These are phyloP conservation scores for Lojkania enalia DNA, from an alignment of 2,329 filamentous ascomycete genomes.

Conservation along the genomic window DNA sequence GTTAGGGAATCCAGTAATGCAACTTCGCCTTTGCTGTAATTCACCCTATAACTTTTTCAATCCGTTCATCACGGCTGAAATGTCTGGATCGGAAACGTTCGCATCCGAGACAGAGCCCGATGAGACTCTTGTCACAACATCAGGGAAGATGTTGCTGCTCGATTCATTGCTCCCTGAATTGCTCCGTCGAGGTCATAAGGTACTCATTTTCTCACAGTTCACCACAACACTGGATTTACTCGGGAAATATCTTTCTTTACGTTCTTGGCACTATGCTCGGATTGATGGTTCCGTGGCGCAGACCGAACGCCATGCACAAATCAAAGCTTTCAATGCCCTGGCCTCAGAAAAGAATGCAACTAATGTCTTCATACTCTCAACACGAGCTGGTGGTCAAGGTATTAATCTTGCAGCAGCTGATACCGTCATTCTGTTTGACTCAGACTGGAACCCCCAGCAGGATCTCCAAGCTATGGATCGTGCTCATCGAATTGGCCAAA, in stretches of 20 bases:
- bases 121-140: constrained; percentile 80
- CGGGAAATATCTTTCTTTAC: constrained; percentile 81
- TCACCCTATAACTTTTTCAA: constrained; percentile 96
- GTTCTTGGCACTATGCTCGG: constrained; percentile 79
- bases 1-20: constrained; percentile 88
- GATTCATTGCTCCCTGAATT: constrained; percentile 81
- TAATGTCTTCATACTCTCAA: constrained; percentile 85
- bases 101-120: constrained; percentile 62
- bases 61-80: constrained; percentile 65
- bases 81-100: constrained; percentile 50
- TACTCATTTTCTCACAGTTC: constrained; percentile 96
- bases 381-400: constrained; percentile 88
- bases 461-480: constrained; percentile 96
- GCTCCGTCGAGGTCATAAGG: constrained; percentile 77
- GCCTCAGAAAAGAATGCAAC: constrained; percentile 27
- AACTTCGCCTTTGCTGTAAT: constrained; percentile 89
- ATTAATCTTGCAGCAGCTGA: constrained; percentile 93
- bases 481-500: constrained; percentile 93
- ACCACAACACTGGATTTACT: constrained; percentile 91
- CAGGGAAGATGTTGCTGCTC: constrained; percentile 93
- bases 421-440: constrained; percentile 89
- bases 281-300: constrained; percentile 90
- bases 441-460: constrained; percentile 94
- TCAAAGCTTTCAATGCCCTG: constrained; percentile 53
- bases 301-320: constrained; percentile 54